phyloP scores from a whole-genome alignment of 225 moss, liverwort and hornwort species.

The Straminergon stramineum region DNA sequence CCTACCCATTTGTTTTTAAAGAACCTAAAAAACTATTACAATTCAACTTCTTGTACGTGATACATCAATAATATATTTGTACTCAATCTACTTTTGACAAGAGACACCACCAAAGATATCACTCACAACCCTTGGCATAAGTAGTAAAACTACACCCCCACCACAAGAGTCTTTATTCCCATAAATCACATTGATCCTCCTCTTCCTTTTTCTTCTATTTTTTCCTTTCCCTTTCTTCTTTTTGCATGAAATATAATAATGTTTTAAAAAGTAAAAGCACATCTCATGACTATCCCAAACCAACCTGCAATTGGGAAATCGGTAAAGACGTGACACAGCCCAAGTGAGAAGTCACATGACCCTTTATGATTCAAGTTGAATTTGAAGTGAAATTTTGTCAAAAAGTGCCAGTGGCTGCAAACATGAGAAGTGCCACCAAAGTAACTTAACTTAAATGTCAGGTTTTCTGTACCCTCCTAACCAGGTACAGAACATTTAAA shows the following conservation, averaged over 20 bases:
- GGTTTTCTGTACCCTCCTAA: not conserved
- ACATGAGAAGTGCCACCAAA: not conserved
- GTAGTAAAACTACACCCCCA: not conserved
- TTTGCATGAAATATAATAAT: not conserved
- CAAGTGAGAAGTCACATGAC: not conserved
- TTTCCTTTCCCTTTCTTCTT: not conserved
- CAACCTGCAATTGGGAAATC: not conserved
- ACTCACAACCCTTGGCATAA: rapidly evolving
- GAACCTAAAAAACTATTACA: not conserved
- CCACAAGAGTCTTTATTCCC: not conserved
- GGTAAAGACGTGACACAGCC: not conserved
- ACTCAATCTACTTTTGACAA: not conserved
- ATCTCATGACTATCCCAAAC: not conserved
- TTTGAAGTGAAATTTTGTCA: not conserved
- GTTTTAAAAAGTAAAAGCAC: not conserved
- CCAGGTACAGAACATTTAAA: not conserved
- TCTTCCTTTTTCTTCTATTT: not conserved
- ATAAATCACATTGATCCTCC: not conserved
- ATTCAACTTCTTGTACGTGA: not conserved
- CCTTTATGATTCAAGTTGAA: not conserved
- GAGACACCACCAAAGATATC: not conserved
- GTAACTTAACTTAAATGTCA: too few species aligned
- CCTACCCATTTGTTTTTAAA: not conserved
- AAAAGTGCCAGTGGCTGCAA: not conserved
- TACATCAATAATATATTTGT: not conserved